Percentiles rank a stretch among this genome's conserved stretches.
Evolutionary conservation across 345 rosid species (phyloP).

Genomic region (Aquilaria sinensis): DNA sequence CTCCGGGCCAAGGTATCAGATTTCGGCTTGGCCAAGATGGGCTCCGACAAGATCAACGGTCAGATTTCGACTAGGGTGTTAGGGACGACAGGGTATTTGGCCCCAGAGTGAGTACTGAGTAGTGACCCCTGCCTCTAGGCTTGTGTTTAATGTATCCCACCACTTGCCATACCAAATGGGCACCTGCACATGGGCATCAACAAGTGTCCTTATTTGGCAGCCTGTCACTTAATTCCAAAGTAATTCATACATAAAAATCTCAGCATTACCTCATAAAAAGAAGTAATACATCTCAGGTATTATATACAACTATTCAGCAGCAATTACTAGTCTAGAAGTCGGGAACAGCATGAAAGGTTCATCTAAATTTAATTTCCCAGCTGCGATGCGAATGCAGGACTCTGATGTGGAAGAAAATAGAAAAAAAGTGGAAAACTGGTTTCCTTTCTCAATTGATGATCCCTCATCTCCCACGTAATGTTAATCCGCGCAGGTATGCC

Average conservation of each 20-base stretch:
- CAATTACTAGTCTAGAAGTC: too few species aligned
- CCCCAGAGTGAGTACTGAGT: conserved; percentile 87
- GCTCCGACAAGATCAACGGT: conserved; percentile 65
- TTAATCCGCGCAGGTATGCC: conserved; percentile 40
- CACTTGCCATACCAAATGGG: conserved; percentile 7
- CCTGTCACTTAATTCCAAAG: conserved; percentile 24
- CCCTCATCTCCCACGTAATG: too few species aligned
- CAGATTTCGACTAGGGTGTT: conserved; percentile 63
- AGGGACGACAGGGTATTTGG: conserved; percentile 75
- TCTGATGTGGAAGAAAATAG: too few species aligned
- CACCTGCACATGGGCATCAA: conserved; percentile 20
- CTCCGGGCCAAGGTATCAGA: conserved; percentile 68
- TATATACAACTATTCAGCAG: too few species aligned
- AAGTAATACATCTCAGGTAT: too few species aligned
- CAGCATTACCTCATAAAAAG: too few species aligned
- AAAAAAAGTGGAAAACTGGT: too few species aligned
- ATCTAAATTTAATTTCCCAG: too few species aligned
- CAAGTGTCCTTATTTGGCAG: conserved; percentile 12
- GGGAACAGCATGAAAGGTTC: too few species aligned
- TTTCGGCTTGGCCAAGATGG: conserved; percentile 76
- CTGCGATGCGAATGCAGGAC: too few species aligned
- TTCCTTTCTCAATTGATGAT: too few species aligned
- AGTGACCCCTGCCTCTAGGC: neutral
- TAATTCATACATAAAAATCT: too few species aligned
- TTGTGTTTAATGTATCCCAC: neutral